These are phyloP conservation scores for Hygrophila difformis DNA, from an alignment of 257 asterid species.

Conservation along the genomic window DNA sequence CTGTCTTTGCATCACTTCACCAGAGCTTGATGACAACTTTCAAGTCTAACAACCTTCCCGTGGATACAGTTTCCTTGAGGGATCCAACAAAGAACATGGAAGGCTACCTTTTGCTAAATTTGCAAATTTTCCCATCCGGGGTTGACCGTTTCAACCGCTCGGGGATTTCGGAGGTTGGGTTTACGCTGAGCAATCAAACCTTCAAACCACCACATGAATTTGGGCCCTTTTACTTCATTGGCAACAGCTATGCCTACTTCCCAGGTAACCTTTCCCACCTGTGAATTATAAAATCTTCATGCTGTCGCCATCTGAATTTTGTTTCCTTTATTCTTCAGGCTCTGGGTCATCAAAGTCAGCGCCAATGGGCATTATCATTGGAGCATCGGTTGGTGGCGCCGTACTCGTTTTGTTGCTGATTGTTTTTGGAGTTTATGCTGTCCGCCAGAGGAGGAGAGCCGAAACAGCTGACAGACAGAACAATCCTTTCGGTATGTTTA, in stretches of 20 bases:
- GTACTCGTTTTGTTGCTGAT: constrained; percentile 47
- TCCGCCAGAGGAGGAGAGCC: constrained; percentile 65
- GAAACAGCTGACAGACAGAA: constrained; percentile 46
- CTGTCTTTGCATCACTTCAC: constrained; percentile 27
- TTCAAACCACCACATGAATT: constrained; percentile 65
- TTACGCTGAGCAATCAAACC: constrained; percentile 67
- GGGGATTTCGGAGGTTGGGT: constrained; percentile 51
- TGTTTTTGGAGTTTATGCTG: constrained; percentile 65
- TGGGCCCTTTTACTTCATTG: constrained; percentile 65
- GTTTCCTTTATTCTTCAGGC: constrained; percentile 21
- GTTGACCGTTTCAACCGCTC: constrained; percentile 44
- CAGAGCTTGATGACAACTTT: constrained; percentile 33
- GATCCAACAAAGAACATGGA: constrained; percentile 39
- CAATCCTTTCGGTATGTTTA: constrained; percentile 71
- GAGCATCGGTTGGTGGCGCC: constrained; percentile 73
- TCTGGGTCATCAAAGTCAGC: constrained; percentile 31
- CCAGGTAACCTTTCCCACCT: constrained; percentile 30
- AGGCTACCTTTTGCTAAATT: constrained; percentile 41
- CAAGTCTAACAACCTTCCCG: constrained; percentile 35
- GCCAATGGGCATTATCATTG: constrained; percentile 37
- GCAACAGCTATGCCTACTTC: constrained; percentile 33
- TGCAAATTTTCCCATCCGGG: constrained; percentile 57
- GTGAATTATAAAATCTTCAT: constrained; percentile 2
- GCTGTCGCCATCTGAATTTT: not conserved
- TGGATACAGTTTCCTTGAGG: constrained; percentile 63